Percentiles rank a stretch among this genome's conserved stretches.
These are phyloP conservation scores for Neocatenulostroma microsporum DNA, from an alignment of 2,329 filamentous ascomycete genomes.

Conservation along the genomic window DNA sequence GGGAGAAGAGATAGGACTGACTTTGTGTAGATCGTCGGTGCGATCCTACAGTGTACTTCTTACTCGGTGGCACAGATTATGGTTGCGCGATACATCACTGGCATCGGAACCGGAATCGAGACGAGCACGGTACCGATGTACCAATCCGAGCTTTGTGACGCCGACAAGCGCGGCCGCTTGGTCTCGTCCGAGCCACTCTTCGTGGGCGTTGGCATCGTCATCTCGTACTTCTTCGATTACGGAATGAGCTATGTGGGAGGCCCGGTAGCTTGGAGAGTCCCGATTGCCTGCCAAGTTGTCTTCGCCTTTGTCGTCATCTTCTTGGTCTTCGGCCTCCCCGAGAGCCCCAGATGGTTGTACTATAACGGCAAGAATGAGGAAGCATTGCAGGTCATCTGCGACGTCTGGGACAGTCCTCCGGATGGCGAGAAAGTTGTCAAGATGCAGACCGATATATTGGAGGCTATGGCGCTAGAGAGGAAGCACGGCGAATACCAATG, in stretches of 20 bases:
- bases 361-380: slow-evolving; percentile 25
- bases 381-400: slow-evolving; percentile 28
- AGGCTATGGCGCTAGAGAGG: slow-evolving; percentile 30
- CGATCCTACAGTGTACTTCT: slow-evolving; percentile 39
- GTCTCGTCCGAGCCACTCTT: slow-evolving; percentile 30
- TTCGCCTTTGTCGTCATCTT: slow-evolving; percentile 31
- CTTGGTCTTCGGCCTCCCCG: slow-evolving; percentile 33
- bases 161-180: slow-evolving; percentile 26
- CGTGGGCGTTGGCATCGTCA: slow-evolving; percentile 29
- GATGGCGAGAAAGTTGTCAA: slow-evolving; percentile 21
- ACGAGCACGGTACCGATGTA: slow-evolving; percentile 42
- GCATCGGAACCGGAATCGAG: slow-evolving; percentile 41
- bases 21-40: slow-evolving; percentile 31
- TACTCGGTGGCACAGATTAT: slow-evolving; percentile 40
- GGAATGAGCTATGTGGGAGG: slow-evolving; percentile 36
- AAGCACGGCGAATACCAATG: slow-evolving; percentile 34
- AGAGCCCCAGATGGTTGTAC: slow-evolving; percentile 37
- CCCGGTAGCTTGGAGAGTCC: slow-evolving; percentile 40
- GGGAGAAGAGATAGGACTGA: no score
- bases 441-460: slow-evolving; percentile 30
- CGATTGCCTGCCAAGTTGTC: slow-evolving; percentile 40
- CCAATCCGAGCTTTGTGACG: slow-evolving; percentile 28
- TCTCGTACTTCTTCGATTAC: slow-evolving; percentile 29
- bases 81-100: slow-evolving; percentile 42
- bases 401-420: slow-evolving; percentile 25